Conservation (phyloP, 2,329 filamentous ascomycete species). For the Trichoderma harzianum region DNA sequence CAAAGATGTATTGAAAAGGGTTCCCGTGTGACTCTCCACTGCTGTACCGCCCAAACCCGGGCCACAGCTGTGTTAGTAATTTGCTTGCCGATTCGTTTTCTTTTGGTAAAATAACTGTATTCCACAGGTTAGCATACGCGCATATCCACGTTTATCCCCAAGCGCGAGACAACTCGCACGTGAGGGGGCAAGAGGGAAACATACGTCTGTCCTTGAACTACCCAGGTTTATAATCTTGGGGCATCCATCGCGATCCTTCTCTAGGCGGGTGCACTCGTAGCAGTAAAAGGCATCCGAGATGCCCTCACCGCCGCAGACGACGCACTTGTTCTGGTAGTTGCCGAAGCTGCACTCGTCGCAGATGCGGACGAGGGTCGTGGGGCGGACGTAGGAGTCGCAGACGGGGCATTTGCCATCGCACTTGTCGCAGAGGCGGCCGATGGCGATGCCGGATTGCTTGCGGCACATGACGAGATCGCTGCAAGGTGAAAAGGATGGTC, state of each 20-base stretch:
- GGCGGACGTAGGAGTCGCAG: conserved; percentile 97
- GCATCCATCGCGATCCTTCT: conserved; percentile 96
- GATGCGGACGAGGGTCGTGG: conserved; percentile 94
- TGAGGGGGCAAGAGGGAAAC: conserved; percentile 28
- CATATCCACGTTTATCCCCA: no score
- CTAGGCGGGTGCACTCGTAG: conserved; percentile 94
- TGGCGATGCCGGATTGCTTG: conserved; percentile 95
- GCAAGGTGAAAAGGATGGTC: conserved; percentile 23
- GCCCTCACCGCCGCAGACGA: conserved; percentile 96
- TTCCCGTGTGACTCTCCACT: conserved; percentile 14
- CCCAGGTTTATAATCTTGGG: conserved; percentile 99
- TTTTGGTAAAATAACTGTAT: conserved; percentile 61
- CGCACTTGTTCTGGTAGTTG: conserved; percentile 99
- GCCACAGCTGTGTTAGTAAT: conserved; percentile 50
- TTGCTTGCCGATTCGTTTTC: conserved; percentile 59
- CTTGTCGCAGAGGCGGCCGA: conserved; percentile 98
- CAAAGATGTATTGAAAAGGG: conserved; percentile 12
- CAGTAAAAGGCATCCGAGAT: conserved; percentile 99
- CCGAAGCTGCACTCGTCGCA: conserved; percentile 99
- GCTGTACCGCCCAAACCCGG: conserved; percentile 44
- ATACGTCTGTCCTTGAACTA: conserved; percentile 87
- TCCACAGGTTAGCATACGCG: conserved; percentile 7
- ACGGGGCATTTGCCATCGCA: conserved; percentile 99
- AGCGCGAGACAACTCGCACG: not conserved
- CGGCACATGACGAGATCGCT: conserved; percentile 99